Evolutionary conservation across 768 basidiomycete species (phyloP), one percentile per base, ranked within the genome.

Genomic region (Fibroporia radiculosa): DNA sequence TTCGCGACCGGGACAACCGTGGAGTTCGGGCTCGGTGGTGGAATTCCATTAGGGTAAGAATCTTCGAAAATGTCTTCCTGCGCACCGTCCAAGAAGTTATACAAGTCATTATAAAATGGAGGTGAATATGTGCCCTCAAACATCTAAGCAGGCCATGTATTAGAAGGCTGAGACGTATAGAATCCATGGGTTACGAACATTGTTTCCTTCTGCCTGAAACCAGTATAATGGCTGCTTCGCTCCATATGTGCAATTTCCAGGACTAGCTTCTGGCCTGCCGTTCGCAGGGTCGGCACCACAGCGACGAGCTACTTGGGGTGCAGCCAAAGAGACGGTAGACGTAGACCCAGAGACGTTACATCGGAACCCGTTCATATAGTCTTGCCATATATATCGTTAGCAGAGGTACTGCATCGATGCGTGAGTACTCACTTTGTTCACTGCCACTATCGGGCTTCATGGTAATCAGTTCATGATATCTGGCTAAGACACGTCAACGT

Each of bases 321-420:
- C 66, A 0, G 80, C 80, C 11, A 83, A 64, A 1, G 72, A 57
- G 2, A 73, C 70, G 23, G 52, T 68, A 2, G 78, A 78, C 0
- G 71, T 75, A 2, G 77, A 67, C 25, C 66, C 64, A 0, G 75
- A 77, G 40, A 84, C 57, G 45, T 75, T 73, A 62, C 84, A 86
- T 48, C 73, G 72, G 70, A 84, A 85, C 3, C 78, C 81, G 42
- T 78, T 85, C 82, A 84, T 84, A 60, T 83, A 85, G 55, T 77
- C 78, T 79, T 48, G 16, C 10, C 20, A 14, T 23, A n/a, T 10
- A 16, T 3, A 36, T 40, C 3, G 16, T 38, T 3, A 33, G 32
- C 31, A 25, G 12, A 47, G 38, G 28, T 18, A 11, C 12, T 10
- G 20, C 14, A 10, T 6, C 6, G 10, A 3, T 6, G 19, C 13